Conservation (phyloP, 257 asterid species). For the Penstemon eatonii region DNA sequence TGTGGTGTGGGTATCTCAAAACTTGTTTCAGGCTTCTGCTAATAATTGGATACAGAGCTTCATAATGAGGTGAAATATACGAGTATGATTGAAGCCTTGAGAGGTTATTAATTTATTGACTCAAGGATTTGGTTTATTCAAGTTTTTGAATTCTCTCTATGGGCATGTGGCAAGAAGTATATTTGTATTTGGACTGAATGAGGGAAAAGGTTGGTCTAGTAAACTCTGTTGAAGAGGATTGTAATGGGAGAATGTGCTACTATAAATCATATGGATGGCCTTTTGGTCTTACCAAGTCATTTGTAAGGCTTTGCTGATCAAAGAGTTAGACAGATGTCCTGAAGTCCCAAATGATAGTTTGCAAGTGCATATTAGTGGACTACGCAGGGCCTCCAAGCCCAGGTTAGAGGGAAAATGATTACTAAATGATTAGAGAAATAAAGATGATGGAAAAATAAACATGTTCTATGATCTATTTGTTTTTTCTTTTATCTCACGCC, state of each 20-base stretch:
- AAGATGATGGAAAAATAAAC: slow-evolving; percentile 10
- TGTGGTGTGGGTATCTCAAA: background rate
- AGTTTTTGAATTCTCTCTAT: background rate
- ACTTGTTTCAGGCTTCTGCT: background rate
- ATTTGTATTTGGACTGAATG: background rate
- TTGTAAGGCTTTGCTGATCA: background rate
- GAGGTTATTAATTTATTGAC: background rate
- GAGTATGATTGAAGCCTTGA: background rate
- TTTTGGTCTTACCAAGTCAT: background rate
- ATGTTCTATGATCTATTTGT: background rate
- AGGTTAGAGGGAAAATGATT: background rate
- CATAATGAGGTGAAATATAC: slow-evolving; percentile 6
- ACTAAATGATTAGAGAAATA: background rate
- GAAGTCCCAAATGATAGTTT: background rate
- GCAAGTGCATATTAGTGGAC: background rate
- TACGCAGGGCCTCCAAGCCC: background rate
- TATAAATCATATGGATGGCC: slow-evolving; percentile 8
- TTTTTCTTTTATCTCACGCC: background rate
- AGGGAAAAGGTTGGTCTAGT: background rate
- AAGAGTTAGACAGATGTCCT: background rate
- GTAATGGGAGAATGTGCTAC: background rate
- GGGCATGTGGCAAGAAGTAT: background rate
- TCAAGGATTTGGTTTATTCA: background rate
- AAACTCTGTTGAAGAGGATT: background rate
- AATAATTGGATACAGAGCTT: background rate